These are phyloP conservation scores for Crithidia mellificae DNA, from an alignment of 208 protist genomes.

Conservation along the genomic window DNA sequence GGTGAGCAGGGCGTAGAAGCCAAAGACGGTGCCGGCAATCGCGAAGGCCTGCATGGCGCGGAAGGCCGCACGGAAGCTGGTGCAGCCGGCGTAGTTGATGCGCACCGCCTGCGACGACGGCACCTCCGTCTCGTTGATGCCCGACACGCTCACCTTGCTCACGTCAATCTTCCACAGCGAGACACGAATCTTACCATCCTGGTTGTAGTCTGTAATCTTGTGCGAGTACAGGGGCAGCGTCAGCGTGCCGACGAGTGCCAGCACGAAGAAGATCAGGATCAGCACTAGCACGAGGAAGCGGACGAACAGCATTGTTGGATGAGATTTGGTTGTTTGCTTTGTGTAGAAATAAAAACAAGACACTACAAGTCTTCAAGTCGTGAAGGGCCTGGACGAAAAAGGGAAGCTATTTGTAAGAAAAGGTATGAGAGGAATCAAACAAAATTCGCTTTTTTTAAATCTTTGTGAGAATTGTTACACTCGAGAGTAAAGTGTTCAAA, in stretches of 20 bases:
- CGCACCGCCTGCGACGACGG: conserved; percentile 30
- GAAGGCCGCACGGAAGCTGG: conserved; percentile 37
- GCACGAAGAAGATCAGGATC: conserved; percentile 33
- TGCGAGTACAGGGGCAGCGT: conserved; percentile 40
- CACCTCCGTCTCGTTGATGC: conserved; percentile 17
- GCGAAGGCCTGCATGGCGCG: conserved; percentile 47
- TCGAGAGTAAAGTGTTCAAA: not conserved
- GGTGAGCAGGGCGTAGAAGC: conserved; percentile 48
- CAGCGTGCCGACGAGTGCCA: conserved; percentile 46
- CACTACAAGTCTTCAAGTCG: no score
- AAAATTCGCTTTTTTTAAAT: no score
- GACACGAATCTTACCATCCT: conserved; percentile 36
- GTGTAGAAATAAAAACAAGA: not conserved
- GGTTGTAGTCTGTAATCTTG: conserved; percentile 26
- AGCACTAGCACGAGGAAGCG: conserved; percentile 42
- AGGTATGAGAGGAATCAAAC: no score
- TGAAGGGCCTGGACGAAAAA: no score
- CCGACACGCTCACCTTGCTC: conserved; percentile 22
- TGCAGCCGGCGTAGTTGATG: conserved; percentile 54
- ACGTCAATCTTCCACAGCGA: conserved; percentile 41
- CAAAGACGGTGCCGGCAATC: conserved; percentile 46
- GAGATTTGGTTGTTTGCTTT: conserved; percentile 9
- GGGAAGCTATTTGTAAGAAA: no score
- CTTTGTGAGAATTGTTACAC: not conserved
- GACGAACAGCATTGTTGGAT: conserved; percentile 29